A percentile compares a stretch with the other conserved stretches of the same genome.
phyloP scores from a whole-genome alignment of 768 basidiomycete species.

The Mycena chlorophos region DNA sequence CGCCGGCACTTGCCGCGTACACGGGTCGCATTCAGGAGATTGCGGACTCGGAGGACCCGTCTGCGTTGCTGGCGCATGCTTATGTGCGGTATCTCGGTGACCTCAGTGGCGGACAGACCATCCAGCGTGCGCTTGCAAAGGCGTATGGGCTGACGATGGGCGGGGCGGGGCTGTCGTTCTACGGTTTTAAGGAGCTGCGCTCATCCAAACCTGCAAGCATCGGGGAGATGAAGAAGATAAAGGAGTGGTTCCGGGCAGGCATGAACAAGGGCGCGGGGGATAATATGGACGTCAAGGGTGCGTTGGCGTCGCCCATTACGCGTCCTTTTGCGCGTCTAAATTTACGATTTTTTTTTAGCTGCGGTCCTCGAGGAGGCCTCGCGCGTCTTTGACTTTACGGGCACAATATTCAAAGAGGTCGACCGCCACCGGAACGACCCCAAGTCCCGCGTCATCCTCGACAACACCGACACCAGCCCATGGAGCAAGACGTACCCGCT shows the following conservation, averaged over 20 bases:
- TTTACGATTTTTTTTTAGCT: conserved; percentile 28
- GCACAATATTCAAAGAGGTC: conserved; percentile 44
- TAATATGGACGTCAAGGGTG: conserved; percentile 44
- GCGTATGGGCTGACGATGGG: conserved; percentile 61
- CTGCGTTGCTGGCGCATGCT: conserved; percentile 68
- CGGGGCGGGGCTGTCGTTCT: conserved; percentile 63
- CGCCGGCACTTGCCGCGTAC: conserved; percentile 53
- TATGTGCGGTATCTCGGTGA: conserved; percentile 86
- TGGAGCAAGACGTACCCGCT: conserved; percentile 23
- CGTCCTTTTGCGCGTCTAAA: neutral
- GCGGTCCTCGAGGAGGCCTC: conserved; percentile 50
- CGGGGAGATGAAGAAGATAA: conserved; percentile 71
- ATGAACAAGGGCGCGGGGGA: conserved; percentile 52
- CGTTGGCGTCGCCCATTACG: too few relatives aligned
- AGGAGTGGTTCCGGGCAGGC: conserved; percentile 66
- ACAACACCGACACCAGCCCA: conserved; percentile 34
- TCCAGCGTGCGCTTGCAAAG: conserved; percentile 61
- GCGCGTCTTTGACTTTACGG: conserved; percentile 50
- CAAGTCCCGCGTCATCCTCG: conserved; percentile 35
- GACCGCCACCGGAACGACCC: conserved; percentile 21
- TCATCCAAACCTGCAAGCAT: conserved; percentile 46
- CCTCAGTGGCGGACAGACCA: conserved; percentile 74
- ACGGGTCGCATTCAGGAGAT: conserved; percentile 53
- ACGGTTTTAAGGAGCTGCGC: conserved; percentile 61
- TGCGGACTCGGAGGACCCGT: conserved; percentile 43